Conservation (phyloP, 2,329 filamentous ascomycete species). For the Penicillium frequentans region DNA sequence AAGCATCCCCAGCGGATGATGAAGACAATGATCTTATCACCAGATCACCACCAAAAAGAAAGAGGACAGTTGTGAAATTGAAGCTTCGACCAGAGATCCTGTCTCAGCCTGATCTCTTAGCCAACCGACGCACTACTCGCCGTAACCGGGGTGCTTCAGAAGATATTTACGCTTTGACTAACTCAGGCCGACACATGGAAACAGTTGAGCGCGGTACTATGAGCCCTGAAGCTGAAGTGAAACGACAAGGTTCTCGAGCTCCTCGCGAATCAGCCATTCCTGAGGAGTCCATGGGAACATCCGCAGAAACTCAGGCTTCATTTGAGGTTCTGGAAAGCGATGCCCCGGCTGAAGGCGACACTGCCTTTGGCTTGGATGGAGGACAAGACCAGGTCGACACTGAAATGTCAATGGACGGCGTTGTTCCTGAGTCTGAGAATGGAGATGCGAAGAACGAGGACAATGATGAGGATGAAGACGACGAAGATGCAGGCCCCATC, state of each 20-base stretch:
- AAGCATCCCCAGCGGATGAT: constrained; percentile 24
- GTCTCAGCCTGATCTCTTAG: constrained; percentile 27
- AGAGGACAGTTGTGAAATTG: constrained; percentile 31
- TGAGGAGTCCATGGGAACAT: constrained; percentile 51
- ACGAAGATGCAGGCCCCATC: constrained; percentile 57
- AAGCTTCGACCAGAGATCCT: constrained; percentile 29
- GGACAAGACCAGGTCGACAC: constrained; percentile 31
- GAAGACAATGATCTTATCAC: constrained; percentile 3
- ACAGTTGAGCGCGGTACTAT: constrained; percentile 55
- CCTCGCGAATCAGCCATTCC: constrained; percentile 45
- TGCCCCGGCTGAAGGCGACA: constrained; percentile 33
- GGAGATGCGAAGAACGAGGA: constrained; percentile 36
- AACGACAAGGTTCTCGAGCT: constrained; percentile 28
- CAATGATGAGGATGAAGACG: constrained; percentile 43
- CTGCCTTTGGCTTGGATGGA: constrained; percentile 22
- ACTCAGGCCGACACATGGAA: constrained; percentile 59
- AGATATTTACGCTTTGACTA: constrained; percentile 58
- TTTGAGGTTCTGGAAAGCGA: constrained; percentile 47
- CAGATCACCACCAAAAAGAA: constrained; percentile 12
- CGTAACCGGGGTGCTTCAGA: constrained; percentile 58
- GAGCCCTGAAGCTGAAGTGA: constrained; percentile 47
- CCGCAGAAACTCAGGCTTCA: constrained; percentile 38
- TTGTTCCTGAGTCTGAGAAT: constrained; percentile 45
- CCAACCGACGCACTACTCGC: constrained; percentile 56
- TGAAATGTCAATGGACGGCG: constrained; percentile 36